These are phyloP conservation scores for Sphagnum fallax DNA, from an alignment of 228 moss, liverwort and hornwort genomes.

Conservation along the genomic window DNA sequence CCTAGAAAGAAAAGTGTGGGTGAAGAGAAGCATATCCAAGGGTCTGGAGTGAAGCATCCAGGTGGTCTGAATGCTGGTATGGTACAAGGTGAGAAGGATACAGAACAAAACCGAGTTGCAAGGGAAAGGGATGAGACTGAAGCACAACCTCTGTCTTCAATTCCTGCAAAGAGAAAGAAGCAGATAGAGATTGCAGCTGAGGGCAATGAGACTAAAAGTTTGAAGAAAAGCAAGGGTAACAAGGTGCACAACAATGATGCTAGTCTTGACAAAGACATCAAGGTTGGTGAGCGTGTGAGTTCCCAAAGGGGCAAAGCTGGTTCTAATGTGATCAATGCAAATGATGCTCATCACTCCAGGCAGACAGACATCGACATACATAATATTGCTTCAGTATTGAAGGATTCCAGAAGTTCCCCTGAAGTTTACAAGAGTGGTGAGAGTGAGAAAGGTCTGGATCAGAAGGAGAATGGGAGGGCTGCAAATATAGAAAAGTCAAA, in stretches of 20 bases:
- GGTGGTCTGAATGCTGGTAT: slow-evolving; percentile 8
- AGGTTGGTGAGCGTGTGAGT: slow-evolving; percentile 41
- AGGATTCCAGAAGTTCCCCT: slow-evolving; percentile 33
- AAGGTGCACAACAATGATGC: slow-evolving; percentile 47
- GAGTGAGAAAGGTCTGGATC: slow-evolving; percentile 45
- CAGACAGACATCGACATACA: slow-evolving; percentile 35
- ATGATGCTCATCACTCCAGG: slow-evolving; percentile 22
- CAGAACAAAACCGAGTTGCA: slow-evolving; percentile 27
- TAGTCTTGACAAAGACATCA: slow-evolving; percentile 29
- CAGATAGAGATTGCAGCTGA: slow-evolving; percentile 47
- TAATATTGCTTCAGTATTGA: slow-evolving; percentile 43
- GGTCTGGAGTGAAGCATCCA: slow-evolving; percentile 1
- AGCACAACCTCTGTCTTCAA: slow-evolving; percentile 6
- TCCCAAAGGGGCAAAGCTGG: slow-evolving; percentile 37
- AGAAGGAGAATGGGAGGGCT: slow-evolving; percentile 15
- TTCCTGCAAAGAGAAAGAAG: slow-evolving; percentile 57
- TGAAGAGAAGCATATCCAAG: slow-evolving; percentile 42
- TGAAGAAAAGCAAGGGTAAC: slow-evolving; percentile 48
- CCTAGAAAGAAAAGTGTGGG: slow-evolving; percentile 47
- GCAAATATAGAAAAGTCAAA: no score
- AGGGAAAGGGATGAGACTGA: slow-evolving; percentile 26
- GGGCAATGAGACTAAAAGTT: slow-evolving; percentile 35
- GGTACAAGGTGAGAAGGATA: slow-evolving; percentile 31
- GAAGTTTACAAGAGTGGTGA: slow-evolving; percentile 32
- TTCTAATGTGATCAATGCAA: slow-evolving; percentile 24